phyloP scores from a whole-genome alignment of 345 rosid genomes.

The Eucalyptus dawsonii region DNA sequence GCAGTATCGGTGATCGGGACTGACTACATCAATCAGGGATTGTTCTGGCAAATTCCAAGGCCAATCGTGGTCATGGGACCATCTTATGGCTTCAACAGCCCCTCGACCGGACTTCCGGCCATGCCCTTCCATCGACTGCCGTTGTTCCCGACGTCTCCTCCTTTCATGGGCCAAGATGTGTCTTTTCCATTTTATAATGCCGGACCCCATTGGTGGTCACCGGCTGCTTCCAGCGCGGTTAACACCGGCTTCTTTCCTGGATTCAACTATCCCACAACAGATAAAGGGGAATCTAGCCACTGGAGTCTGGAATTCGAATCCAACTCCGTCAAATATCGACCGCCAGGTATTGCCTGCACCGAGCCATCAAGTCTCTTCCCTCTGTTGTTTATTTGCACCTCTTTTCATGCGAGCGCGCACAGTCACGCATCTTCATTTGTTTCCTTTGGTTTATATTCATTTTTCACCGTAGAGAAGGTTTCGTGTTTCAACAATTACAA shows the following conservation, averaged over 20 bases:
- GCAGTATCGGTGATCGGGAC: background rate
- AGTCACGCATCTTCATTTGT: background rate
- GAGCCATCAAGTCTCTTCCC: background rate
- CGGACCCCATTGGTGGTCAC: background rate
- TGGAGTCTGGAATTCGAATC: background rate
- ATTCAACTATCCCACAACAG: background rate
- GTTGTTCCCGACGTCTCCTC: background rate
- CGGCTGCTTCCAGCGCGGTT: background rate
- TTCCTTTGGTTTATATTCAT: background rate
- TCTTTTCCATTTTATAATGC: background rate
- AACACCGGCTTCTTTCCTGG: background rate
- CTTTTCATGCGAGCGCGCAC: background rate
- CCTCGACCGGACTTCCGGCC: background rate
- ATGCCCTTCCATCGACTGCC: background rate
- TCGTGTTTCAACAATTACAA: background rate
- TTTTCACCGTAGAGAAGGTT: background rate
- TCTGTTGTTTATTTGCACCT: background rate
- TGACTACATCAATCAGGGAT: background rate
- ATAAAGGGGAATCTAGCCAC: background rate
- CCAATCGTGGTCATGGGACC: background rate
- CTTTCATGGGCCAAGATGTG: background rate
- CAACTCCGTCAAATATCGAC: background rate
- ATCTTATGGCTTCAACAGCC: background rate
- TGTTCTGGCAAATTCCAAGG: background rate
- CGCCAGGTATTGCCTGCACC: background rate